These are phyloP conservation scores for Leishmania martiniquensis DNA, from an alignment of 208 protist species.

Conservation along the genomic window DNA sequence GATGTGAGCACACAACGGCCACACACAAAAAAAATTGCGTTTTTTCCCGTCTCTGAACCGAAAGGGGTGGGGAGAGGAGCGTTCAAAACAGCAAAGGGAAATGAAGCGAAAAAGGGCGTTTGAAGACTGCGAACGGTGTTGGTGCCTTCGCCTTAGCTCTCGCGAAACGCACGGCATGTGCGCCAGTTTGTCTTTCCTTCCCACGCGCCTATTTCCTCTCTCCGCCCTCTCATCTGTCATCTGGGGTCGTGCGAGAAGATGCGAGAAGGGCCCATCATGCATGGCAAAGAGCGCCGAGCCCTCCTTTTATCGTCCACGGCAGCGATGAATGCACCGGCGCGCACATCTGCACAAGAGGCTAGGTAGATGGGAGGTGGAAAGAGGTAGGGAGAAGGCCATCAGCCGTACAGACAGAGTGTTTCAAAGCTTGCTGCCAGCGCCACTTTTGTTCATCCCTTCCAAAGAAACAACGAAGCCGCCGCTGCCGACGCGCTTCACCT, in stretches of 20 bases:
- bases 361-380: too few relatives aligned
- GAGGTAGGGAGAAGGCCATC: background rate
- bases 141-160: background rate
- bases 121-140: background rate
- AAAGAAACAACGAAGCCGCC: constrained; percentile 62
- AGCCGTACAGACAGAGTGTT: background rate
- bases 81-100: background rate
- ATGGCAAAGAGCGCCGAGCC: background rate
- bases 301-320: background rate
- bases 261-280: background rate
- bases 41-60: background rate
- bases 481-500: constrained; percentile 44
- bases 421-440: constrained; percentile 4
- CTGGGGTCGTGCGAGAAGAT: background rate
- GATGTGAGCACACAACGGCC: background rate
- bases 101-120: background rate
- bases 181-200: background rate
- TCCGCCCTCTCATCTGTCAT: background rate
- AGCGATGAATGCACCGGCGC: background rate
- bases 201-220: background rate
- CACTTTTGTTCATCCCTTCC: constrained; percentile 1
- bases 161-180: background rate
- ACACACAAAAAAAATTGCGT: background rate
- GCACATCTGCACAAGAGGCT: background rate
- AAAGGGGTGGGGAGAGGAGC: background rate